phyloP scores from a whole-genome alignment of 345 rosid species.

The Eutrema yunnanense region DNA sequence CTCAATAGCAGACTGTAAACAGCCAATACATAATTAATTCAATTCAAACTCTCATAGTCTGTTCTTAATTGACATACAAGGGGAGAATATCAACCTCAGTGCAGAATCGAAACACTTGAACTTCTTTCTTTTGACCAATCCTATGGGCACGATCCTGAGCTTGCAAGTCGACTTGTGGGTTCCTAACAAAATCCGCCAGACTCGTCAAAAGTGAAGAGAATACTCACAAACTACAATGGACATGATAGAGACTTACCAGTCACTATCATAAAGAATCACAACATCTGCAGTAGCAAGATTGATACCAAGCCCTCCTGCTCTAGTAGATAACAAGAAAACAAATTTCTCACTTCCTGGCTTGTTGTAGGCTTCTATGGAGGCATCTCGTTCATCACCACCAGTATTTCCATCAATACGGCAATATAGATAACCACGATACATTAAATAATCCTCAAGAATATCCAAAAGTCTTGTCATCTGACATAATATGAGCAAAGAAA shows the following conservation, averaged over 20 bases:
- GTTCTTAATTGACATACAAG: background rate
- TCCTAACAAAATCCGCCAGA: conserved; percentile 49
- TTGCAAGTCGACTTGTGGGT: conserved; percentile 99
- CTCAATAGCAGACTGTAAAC: conserved; percentile 88
- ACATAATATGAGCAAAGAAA: conserved; percentile 8
- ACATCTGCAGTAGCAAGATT: conserved; percentile 99
- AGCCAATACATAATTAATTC: conserved; percentile 8
- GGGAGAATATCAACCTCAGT: conserved; percentile 61
- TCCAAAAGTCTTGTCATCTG: conserved; percentile 99
- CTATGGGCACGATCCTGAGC: conserved; percentile 99
- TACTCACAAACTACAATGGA: background rate
- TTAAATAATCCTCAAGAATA: conserved; percentile 95
- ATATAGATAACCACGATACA: conserved; percentile 82
- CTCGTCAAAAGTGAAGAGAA: conserved; percentile 18
- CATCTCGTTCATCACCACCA: conserved; percentile 99
- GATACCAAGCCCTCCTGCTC: conserved; percentile 99
- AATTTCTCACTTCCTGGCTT: conserved; percentile 98
- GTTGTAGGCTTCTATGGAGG: conserved; percentile 90
- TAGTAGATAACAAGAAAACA: conserved; percentile 92
- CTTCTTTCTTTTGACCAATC: conserved; percentile 99
- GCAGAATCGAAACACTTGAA: conserved; percentile 96
- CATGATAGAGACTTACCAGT: conserved; percentile 53
- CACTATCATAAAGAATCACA: conserved; percentile 98
- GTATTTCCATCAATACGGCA: conserved; percentile 99
- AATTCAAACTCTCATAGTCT: background rate